A percentile compares a stretch with the other conserved stretches of the same genome.
phyloP scores from a whole-genome alignment of 495 filamentous ascomycete species.

The Penicillium ucsense region DNA sequence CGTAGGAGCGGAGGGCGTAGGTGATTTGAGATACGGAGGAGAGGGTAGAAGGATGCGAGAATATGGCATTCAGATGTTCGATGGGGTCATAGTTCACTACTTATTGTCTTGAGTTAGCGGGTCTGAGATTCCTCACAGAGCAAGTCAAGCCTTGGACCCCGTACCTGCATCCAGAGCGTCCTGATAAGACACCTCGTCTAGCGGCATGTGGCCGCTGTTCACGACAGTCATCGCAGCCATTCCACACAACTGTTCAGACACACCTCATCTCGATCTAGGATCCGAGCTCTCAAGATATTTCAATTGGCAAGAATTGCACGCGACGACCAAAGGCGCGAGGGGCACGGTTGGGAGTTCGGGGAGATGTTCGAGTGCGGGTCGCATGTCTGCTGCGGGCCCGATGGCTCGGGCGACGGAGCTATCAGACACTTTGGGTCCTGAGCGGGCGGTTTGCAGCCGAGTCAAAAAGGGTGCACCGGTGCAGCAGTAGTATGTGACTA shows the following conservation, averaged over 20 bases:
- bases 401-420: background rate
- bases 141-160: background rate
- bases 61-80: conserved; percentile 85
- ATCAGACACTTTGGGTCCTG: too few species aligned
- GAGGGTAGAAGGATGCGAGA: conserved; percentile 83
- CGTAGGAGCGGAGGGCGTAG: conserved; percentile 59
- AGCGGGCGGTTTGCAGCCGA: too few species aligned
- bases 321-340: background rate
- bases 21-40: conserved; percentile 66
- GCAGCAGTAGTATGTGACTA: too few species aligned
- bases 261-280: conserved; percentile 23
- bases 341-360: background rate
- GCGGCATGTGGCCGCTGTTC: conserved; percentile 29
- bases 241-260: conserved; percentile 23
- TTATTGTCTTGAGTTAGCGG: background rate
- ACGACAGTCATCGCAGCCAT: conserved; percentile 29
- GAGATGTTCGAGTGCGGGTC: conserved; percentile 5
- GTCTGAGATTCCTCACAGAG: too few species aligned
- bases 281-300: conserved; percentile 10
- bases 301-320: conserved; percentile 8
- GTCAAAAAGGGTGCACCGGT: too few species aligned
- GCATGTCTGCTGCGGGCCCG: conserved; percentile 12
- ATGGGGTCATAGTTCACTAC: conserved; percentile 90
- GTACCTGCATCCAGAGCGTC: conserved; percentile 39
- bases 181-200: conserved; percentile 25